These are phyloP conservation scores for Vinca major DNA, from an alignment of 305 asterid species.

Conservation along the genomic window DNA sequence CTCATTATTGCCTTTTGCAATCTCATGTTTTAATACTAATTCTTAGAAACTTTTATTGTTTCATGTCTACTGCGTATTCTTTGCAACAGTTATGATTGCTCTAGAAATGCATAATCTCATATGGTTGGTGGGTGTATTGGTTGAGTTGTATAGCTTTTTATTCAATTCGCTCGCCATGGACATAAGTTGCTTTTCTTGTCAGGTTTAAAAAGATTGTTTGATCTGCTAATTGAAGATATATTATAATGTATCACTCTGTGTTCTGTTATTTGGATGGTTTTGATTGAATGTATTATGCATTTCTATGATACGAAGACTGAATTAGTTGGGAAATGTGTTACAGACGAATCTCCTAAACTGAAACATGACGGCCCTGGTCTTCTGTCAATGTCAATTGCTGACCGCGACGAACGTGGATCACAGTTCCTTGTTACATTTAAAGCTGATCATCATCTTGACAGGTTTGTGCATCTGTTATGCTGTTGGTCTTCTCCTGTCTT, in stretches of 20 bases:
- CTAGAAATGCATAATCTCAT: background rate
- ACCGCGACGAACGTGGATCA: conserved; percentile 86
- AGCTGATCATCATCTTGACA: conserved; percentile 91
- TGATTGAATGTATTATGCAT: background rate
- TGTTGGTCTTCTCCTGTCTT: background rate
- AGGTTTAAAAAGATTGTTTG: background rate
- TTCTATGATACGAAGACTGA: background rate
- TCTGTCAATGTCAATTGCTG: conserved; percentile 86
- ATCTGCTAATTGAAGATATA: background rate
- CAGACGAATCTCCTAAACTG: conserved; percentile 80
- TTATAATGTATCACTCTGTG: background rate
- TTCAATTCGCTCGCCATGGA: background rate
- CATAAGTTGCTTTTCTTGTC: background rate
- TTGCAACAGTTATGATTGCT: background rate
- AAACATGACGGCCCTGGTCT: conserved; percentile 85
- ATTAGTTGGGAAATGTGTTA: conserved; percentile 10
- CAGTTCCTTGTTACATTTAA: conserved; percentile 66
- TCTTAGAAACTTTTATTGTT: background rate
- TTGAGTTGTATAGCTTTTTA: background rate
- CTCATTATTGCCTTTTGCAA: background rate
- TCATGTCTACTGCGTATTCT: background rate
- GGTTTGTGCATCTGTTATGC: conserved; percentile 31
- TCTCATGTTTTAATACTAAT: background rate
- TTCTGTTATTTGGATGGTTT: background rate
- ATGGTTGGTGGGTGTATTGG: background rate